Conservation (phyloP, 345 rosid species). For the Camelina neglecta region DNA sequence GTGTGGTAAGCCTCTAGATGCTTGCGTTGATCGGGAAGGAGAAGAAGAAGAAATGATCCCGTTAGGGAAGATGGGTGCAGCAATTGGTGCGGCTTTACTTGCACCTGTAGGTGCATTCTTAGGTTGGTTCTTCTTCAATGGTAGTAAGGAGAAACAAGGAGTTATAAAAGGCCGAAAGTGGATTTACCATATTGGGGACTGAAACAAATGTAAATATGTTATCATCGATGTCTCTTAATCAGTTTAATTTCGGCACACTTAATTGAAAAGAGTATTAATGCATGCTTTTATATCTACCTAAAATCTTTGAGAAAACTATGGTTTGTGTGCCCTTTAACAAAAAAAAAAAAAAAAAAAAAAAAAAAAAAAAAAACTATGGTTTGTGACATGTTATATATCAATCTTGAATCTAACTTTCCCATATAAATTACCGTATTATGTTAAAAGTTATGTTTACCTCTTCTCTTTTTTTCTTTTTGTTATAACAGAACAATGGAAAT, state of each 20-base stretch:
- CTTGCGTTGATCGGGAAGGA: slow-evolving; percentile 39
- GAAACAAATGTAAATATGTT: background rate
- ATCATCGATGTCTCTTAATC: background rate
- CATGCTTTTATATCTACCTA: background rate
- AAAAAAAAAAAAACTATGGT: too few species aligned
- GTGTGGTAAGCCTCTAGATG: slow-evolving; percentile 60
- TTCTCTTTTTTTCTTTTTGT: background rate
- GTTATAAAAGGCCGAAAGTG: background rate
- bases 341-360: too few species aligned
- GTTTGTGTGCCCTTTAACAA: too few species aligned
- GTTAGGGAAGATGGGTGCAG: slow-evolving; percentile 61
- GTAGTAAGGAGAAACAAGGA: slow-evolving; percentile 4
- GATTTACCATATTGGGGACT: background rate
- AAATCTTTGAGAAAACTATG: too few species aligned
- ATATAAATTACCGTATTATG: background rate
- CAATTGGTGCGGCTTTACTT: slow-evolving; percentile 50
- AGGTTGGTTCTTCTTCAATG: slow-evolving; percentile 22
- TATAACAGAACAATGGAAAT: background rate
- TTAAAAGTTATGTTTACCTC: background rate
- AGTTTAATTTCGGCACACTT: background rate
- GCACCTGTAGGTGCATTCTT: slow-evolving; percentile 25
- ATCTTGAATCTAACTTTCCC: too few species aligned
- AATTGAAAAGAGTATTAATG: background rate
- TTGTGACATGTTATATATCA: too few species aligned
- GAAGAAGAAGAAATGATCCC: background rate